Conservation (phyloP, 805 yeast genomes). For the Maudiozyma bulderi region DNA sequence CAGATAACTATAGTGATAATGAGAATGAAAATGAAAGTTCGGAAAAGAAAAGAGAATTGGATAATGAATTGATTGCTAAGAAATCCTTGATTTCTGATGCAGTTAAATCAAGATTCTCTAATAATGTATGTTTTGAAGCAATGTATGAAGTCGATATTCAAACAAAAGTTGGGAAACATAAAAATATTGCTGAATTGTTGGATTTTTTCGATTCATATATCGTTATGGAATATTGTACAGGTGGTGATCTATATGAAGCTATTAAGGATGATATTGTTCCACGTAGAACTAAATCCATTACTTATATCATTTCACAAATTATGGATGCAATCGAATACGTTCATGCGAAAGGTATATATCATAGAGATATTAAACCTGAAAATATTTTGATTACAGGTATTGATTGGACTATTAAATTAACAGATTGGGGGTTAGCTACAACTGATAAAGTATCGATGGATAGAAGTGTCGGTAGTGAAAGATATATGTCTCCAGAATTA, state of each 20-base stretch:
- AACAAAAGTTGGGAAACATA: constrained; percentile 48
- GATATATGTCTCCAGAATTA: constrained; percentile 93
- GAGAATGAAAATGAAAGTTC: constrained; percentile 7
- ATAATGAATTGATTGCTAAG: constrained; percentile 9
- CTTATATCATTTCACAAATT: constrained; percentile 50
- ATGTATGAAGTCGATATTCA: constrained; percentile 60
- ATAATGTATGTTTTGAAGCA: constrained; percentile 46
- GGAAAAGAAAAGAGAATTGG: constrained; percentile 18
- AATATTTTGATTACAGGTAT: constrained; percentile 51
- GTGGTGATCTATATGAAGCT: constrained; percentile 82
- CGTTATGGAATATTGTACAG: constrained; percentile 72
- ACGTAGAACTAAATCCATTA: constrained; percentile 34
- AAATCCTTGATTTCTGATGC: constrained; percentile 31
- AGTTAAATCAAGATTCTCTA: constrained; percentile 29
- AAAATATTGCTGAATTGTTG: constrained; percentile 48
- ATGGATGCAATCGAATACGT: constrained; percentile 69
- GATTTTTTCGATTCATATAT: constrained; percentile 61
- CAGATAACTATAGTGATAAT: constrained; percentile 26
- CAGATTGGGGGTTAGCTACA: constrained; percentile 73
- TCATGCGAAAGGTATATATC: constrained; percentile 64
- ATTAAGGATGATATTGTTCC: constrained; percentile 57
- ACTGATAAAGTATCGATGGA: constrained; percentile 44
- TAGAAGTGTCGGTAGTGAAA: constrained; percentile 80
- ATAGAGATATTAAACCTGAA: constrained; percentile 75
- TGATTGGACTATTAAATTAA: constrained; percentile 49